phyloP scores from a whole-genome alignment of 2,329 filamentous ascomycete species.

The Lachnellula arida region DNA sequence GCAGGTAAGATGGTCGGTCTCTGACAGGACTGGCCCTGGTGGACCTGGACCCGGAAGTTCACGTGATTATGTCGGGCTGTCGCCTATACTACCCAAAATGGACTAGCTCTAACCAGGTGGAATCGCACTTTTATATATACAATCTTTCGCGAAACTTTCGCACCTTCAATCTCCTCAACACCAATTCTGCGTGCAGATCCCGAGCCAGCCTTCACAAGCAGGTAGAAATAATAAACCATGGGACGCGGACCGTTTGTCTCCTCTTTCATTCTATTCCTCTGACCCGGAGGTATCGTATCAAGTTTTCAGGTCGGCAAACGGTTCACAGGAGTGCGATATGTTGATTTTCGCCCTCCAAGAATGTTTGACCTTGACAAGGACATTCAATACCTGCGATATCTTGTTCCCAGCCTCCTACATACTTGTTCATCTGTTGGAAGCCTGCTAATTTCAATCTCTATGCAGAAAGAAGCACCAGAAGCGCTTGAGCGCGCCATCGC shows the following conservation, averaged over 20 bases:
- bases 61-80: background rate
- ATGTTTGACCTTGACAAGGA: background rate
- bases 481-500: constrained; percentile 96
- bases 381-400: background rate
- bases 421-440: too few species aligned
- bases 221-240: constrained; percentile 33
- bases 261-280: background rate
- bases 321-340: background rate
- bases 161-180: background rate
- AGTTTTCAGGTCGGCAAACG: background rate
- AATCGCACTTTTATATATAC: background rate
- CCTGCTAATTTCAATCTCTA: constrained; percentile 19
- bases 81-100: background rate
- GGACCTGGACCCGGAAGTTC: too few species aligned
- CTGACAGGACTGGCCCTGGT: too few species aligned
- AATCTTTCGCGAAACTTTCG: background rate
- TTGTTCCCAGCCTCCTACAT: background rate
- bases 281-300: background rate
- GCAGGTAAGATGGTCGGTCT: too few species aligned
- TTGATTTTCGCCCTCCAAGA: background rate
- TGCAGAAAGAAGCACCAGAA: constrained; percentile 98
- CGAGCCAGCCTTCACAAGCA: constrained; percentile 22
- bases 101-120: background rate
- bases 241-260: constrained; percentile 41
- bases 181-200: constrained; percentile 15